Evolutionary conservation across 306 rosid genomes (phyloP).

Genomic region (Dryas alaskensis): DNA sequence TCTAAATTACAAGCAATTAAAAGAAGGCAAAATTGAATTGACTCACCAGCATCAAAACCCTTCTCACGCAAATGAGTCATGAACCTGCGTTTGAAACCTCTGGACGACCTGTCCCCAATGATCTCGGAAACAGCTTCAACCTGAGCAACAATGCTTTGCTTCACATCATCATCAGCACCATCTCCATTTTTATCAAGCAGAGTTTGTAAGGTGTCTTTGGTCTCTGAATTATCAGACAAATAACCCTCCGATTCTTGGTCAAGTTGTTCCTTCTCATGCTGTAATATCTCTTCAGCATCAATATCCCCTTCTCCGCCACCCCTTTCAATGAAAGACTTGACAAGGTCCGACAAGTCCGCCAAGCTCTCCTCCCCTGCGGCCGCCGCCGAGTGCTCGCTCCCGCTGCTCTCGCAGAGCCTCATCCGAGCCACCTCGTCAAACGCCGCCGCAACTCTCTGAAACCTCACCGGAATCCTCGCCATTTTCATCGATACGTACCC

Average conservation of each 20-base stretch:
- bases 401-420: conserved; percentile 69
- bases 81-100: conserved; percentile 53
- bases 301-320: conserved; percentile 16
- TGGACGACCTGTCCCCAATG: conserved; percentile 28
- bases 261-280: conserved; percentile 2
- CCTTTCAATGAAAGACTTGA: conserved; percentile 70
- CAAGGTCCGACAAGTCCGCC: conserved; percentile 62
- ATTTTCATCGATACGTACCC: neutral
- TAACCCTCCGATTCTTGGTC: conserved; percentile 23
- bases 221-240: conserved; percentile 35
- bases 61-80: conserved; percentile 59
- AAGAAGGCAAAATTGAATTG: too few relatives aligned
- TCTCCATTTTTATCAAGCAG: conserved; percentile 31
- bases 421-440: conserved; percentile 51
- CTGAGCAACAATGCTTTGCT: conserved; percentile 36
- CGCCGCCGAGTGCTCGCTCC: conserved; percentile 70
- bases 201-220: conserved; percentile 30
- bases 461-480: conserved; percentile 45
- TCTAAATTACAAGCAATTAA: too few relatives aligned
- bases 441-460: conserved; percentile 63
- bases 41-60: conserved; percentile 89
- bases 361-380: conserved; percentile 32
- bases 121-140: conserved; percentile 36
- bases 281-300: neutral
- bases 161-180: conserved; percentile 26